A percentile compares a stretch with the other conserved stretches of the same genome.
These are phyloP conservation scores for Suillus plorans DNA, from an alignment of 768 basidiomycete species.

Conservation along the genomic window DNA sequence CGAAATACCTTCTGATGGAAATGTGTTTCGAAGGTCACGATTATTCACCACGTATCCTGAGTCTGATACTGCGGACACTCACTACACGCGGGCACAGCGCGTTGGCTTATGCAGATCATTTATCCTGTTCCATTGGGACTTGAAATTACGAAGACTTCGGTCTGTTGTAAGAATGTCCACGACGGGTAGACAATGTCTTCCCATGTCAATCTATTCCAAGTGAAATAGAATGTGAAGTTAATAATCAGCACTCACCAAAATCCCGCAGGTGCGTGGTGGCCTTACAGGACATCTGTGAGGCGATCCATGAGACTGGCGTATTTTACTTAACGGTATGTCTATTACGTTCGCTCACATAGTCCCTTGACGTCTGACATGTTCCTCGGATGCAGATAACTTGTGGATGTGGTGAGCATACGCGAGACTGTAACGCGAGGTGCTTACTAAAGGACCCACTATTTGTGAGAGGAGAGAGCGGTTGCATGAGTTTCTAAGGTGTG, in stretches of 20 bases:
- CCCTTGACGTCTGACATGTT: background rate
- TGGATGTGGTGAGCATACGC: constrained; percentile 67
- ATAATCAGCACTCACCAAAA: constrained; percentile 1
- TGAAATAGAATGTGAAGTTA: constrained; percentile 9
- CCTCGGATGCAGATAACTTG: constrained; percentile 53
- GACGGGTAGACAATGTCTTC: background rate
- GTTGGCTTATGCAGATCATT: background rate
- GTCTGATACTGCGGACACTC: background rate
- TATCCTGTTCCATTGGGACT: background rate
- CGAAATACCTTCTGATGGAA: background rate
- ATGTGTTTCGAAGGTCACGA: background rate
- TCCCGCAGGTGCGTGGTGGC: constrained; percentile 80
- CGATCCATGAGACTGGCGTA: constrained; percentile 80
- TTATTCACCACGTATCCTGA: background rate
- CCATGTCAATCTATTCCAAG: background rate
- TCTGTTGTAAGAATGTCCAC: background rate
- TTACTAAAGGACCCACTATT: constrained; percentile 35
- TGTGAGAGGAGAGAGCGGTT: background rate
- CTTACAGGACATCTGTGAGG: constrained; percentile 93
- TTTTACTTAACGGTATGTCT: constrained; percentile 89
- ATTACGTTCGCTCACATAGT: background rate
- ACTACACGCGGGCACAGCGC: background rate
- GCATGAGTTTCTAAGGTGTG: background rate
- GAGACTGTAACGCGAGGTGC: constrained; percentile 92
- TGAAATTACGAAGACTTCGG: background rate